phyloP scores from a whole-genome alignment of 495 filamentous ascomycete genomes.

The Lasiosphaeriaceae sp. region DNA sequence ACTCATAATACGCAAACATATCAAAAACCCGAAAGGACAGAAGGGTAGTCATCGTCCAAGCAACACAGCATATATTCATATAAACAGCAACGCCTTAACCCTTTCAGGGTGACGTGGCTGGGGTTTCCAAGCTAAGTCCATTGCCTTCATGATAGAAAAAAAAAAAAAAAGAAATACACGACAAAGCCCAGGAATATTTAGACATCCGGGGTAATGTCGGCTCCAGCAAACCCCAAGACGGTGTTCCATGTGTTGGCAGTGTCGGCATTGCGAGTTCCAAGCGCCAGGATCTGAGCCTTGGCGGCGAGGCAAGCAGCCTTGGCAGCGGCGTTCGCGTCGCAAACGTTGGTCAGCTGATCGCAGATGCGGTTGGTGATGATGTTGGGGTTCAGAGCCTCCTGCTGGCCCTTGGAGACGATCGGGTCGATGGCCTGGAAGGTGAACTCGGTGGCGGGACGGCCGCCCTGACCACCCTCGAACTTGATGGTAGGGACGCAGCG shows the following conservation, averaged over 20 bases:
- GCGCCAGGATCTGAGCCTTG: slow-evolving; percentile 34
- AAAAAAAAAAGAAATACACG: not conserved
- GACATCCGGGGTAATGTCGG: slow-evolving; percentile 13
- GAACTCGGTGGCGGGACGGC: slow-evolving; percentile 44
- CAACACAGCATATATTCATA: too few species aligned
- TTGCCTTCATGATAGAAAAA: not conserved
- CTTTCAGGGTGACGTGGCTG: too few species aligned
- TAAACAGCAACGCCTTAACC: too few species aligned
- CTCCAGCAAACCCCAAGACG: slow-evolving; percentile 39
- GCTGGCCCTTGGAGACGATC: slow-evolving; percentile 44
- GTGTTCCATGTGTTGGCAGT: slow-evolving; percentile 44
- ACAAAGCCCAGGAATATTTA: not conserved
- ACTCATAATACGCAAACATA: too few species aligned
- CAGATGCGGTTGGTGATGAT: slow-evolving; percentile 66
- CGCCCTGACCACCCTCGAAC: slow-evolving; percentile 45
- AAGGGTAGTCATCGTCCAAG: too few species aligned
- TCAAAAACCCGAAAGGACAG: too few species aligned
- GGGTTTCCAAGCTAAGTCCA: too few species aligned
- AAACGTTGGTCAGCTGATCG: slow-evolving; percentile 56
- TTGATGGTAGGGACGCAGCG: slow-evolving; percentile 52
- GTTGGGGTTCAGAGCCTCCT: slow-evolving; percentile 54
- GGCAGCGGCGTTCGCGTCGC: slow-evolving; percentile 53
- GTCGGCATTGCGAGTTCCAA: slow-evolving; percentile 36
- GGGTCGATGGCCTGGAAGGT: slow-evolving; percentile 53
- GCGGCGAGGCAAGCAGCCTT: slow-evolving; percentile 42